phyloP scores from a whole-genome alignment of 2,329 filamentous ascomycete species.

The Pyricularia grisea region DNA sequence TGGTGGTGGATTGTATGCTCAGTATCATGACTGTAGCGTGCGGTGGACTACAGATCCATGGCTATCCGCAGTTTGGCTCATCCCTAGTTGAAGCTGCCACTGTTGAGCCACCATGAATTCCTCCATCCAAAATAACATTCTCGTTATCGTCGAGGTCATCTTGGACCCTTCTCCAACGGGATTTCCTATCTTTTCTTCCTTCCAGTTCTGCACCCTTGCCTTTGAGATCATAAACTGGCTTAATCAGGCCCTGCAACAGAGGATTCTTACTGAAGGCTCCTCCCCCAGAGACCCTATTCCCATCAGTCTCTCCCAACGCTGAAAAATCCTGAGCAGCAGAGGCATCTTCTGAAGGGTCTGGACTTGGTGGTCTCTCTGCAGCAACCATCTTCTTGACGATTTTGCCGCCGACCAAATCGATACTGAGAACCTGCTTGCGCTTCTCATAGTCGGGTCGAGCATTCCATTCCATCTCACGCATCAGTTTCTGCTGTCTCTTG shows the following conservation, averaged over 20 bases:
- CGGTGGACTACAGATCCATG: background rate
- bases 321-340: conserved; percentile 8
- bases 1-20: background rate
- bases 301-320: conserved; percentile 21
- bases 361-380: conserved; percentile 46
- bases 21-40: background rate
- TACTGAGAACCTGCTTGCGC: conserved; percentile 71
- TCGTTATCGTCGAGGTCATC: conserved; percentile 52
- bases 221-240: conserved; percentile 49
- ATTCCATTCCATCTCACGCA: conserved; percentile 82
- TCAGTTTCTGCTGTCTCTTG: conserved; percentile 74
- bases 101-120: conserved; percentile 26
- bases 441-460: conserved; percentile 83
- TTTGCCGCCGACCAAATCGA: conserved; percentile 70
- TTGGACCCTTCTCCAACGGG: conserved; percentile 50
- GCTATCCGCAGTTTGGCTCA: conserved; percentile 28
- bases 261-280: conserved; percentile 63
- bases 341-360: conserved; percentile 29
- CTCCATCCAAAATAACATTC: conserved; percentile 47
- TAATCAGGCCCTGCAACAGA: conserved; percentile 53
- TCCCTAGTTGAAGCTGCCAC: conserved; percentile 22
- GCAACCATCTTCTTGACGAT: conserved; percentile 65
- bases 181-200: conserved; percentile 31
- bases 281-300: conserved; percentile 25
- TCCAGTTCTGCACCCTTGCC: conserved; percentile 37